phyloP scores from a whole-genome alignment of 345 rosid species.

The Chamaenerion angustifolium region DNA sequence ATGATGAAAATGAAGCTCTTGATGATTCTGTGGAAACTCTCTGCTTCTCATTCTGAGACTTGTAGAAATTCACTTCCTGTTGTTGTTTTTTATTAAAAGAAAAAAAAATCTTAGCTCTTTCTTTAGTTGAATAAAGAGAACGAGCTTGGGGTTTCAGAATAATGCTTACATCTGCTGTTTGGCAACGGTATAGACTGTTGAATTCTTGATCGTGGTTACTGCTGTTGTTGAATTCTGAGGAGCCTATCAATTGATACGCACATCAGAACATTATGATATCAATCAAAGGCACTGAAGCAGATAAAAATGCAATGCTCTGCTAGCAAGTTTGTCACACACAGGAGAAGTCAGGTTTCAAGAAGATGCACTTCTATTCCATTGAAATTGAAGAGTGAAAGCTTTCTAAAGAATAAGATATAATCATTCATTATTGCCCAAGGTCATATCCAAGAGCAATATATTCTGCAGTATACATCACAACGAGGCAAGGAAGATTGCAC shows the following conservation, averaged over 20 bases:
- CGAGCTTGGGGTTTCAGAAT: not conserved
- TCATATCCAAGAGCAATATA: too few relatives aligned
- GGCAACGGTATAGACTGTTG: constrained; percentile 21
- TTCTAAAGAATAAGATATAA: too few relatives aligned
- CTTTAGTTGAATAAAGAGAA: not conserved
- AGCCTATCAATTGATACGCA: constrained; percentile 23
- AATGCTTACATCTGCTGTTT: constrained; percentile 28
- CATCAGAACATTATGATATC: too few relatives aligned
- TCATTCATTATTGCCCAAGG: too few relatives aligned
- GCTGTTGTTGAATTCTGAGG: constrained; percentile 22
- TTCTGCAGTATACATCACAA: too few relatives aligned
- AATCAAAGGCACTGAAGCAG: too few relatives aligned
- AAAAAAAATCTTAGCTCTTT: constrained; percentile 5
- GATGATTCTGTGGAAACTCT: constrained; percentile 71
- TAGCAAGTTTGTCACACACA: too few relatives aligned
- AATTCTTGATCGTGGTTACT: constrained; percentile 28
- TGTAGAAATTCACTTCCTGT: constrained; percentile 41
- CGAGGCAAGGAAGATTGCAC: too few relatives aligned
- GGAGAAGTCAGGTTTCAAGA: too few relatives aligned
- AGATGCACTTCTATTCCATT: too few relatives aligned
- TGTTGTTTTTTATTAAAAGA: constrained; percentile 11
- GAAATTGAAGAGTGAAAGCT: too few relatives aligned
- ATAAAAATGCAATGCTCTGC: too few relatives aligned
- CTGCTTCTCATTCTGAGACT: constrained; percentile 46
- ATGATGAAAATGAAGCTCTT: constrained; percentile 69